Evolutionary conservation across 2,329 filamentous ascomycete genomes (phyloP), one percentile per base, ranked within the genome.

Genomic region (Talaromyces amestolkiae): DNA sequence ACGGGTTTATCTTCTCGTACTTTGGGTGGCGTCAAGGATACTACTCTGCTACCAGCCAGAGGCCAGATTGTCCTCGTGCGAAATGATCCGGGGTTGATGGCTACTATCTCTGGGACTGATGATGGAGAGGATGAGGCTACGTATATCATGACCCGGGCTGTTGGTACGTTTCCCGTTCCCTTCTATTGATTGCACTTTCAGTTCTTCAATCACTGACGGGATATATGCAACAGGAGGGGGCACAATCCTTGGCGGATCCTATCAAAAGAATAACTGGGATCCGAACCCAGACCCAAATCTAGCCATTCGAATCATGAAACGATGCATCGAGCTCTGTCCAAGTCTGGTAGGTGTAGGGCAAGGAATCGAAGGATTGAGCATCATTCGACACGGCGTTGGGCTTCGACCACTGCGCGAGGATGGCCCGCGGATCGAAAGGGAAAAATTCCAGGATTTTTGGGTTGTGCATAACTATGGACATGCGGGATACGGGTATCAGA

Each of bases 11-110:
- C 89, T 8, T 88, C 93, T 0, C 85, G 85, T 51, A 88, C 84
- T 64, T 86, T 98, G 1, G 92, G 92, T 9, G 94, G 94, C 43
- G 93, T 98, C 0, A 82, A 86, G 77, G 94, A 98, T 73, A 76
- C 80, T 66, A 85, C 84, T 4, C 85, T 98, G 69, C 84, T 88
- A 63, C 93, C 94, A 0, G 89, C 86, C 1, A 87, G 94, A 3
- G 94, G 92, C 4, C 94, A 98, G 78, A 87, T 91, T 17, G 91
- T 96, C 0, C 76, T 97, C 0, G 92, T 97, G 24, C 83, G 92
- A 65, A 96, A 97, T 78, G 87, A 91, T 73, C 85, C 88, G 0
- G 85, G 86, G 11, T 80, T 85, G 39, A 94, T 96, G 91, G 77
- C 86, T 58, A 84, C 85, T 7, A 83, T 85, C 15, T 92, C 89